A percentile compares a stretch with the other conserved stretches of the same genome.
These are phyloP conservation scores for Chlorophyllum brunneum DNA, from an alignment of 768 basidiomycete genomes.

Conservation along the genomic window DNA sequence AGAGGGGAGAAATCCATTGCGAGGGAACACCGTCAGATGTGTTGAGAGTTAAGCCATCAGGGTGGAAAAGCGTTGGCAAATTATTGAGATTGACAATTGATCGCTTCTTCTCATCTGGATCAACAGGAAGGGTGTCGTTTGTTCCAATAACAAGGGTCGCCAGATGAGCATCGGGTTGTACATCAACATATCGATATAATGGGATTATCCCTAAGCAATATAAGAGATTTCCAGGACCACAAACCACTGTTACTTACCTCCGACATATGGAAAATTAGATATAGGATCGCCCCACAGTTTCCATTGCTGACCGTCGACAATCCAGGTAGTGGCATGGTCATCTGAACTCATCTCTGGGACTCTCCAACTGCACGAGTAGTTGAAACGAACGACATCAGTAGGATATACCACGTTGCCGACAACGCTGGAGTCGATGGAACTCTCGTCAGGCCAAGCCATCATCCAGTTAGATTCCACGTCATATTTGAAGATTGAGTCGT, in stretches of 20 bases:
- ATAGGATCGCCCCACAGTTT: background rate
- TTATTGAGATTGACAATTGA: background rate
- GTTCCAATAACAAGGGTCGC: background rate
- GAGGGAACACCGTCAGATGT: background rate
- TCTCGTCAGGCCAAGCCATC: background rate
- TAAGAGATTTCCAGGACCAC: background rate
- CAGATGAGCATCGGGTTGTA: background rate
- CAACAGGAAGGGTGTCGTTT: background rate
- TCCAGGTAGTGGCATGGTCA: background rate
- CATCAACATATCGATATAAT: background rate
- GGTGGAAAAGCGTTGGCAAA: background rate
- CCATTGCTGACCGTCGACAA: background rate
- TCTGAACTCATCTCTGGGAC: background rate
- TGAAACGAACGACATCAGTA: constrained; percentile 1
- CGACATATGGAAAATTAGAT: background rate
- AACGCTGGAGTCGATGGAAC: background rate
- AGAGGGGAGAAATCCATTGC: background rate
- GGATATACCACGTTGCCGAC: background rate
- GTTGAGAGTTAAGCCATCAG: background rate
- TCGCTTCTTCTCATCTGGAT: background rate
- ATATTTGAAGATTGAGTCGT: background rate
- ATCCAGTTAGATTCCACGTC: background rate
- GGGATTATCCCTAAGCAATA: background rate
- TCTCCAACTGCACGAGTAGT: background rate
- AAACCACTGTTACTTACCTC: background rate